phyloP scores from a whole-genome alignment of 441 rosid species.

The Erysimum pusillum region DNA sequence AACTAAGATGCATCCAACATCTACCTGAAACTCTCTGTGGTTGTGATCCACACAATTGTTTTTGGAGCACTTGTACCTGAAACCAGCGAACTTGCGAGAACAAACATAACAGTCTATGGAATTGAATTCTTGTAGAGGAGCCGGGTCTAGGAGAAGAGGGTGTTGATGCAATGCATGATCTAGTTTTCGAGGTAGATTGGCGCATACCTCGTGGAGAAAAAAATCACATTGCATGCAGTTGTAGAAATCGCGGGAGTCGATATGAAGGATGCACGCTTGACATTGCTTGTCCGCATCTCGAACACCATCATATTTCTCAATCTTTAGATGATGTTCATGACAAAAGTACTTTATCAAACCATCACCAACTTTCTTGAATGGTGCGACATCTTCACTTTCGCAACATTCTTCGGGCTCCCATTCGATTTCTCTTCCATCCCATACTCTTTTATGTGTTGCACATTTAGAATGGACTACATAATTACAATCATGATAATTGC shows the following conservation, averaged over 20 bases:
- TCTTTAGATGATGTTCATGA: slow-evolving; percentile 19
- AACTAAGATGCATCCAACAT: slow-evolving; percentile 14
- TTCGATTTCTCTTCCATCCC: slow-evolving; percentile 1
- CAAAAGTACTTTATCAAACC: slow-evolving; percentile 21
- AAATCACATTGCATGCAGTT: slow-evolving; percentile 28
- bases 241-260: slow-evolving; percentile 13
- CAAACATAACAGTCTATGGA: background rate
- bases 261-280: slow-evolving; percentile 9
- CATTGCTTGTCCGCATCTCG: background rate
- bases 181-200: slow-evolving; percentile 16
- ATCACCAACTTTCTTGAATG: slow-evolving; percentile 10
- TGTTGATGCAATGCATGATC: background rate
- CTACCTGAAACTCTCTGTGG: background rate
- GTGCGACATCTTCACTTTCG: background rate
- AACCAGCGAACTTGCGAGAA: background rate
- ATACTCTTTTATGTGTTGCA: background rate
- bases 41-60: background rate
- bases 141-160: background rate
- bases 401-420: background rate
- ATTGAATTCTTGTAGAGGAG: background rate
- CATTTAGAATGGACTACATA: slow-evolving; percentile 28
- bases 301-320: background rate
- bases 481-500: background rate
- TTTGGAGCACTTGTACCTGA: background rate
- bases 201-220: slow-evolving; percentile 37